phyloP scores from a whole-genome alignment of 2,329 filamentous ascomycete species.

The Phyllosticta paracitricarpa region DNA sequence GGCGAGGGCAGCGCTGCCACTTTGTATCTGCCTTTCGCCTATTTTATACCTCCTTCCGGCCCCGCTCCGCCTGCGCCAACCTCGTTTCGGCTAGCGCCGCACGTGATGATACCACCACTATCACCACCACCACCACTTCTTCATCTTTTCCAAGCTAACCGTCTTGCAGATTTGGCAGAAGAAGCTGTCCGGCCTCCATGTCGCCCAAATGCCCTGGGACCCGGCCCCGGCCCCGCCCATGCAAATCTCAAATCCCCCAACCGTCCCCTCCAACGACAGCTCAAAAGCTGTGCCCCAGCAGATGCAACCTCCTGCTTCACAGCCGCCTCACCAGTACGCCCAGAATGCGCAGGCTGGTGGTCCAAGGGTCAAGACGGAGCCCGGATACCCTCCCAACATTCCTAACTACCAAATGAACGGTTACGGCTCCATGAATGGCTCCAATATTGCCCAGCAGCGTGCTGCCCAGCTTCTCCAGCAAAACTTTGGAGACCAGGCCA shows the following conservation, averaged over 20 bases:
- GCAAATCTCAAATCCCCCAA: slow-evolving; percentile 29
- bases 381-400: slow-evolving; percentile 26
- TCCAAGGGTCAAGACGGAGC: slow-evolving; percentile 44
- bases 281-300: slow-evolving; percentile 21
- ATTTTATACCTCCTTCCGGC: slow-evolving; percentile 32
- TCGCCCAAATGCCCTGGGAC: slow-evolving; percentile 93
- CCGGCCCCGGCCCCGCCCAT: slow-evolving; percentile 59
- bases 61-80: slow-evolving; percentile 20
- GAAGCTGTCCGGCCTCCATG: slow-evolving; percentile 73
- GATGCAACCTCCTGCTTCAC: slow-evolving; percentile 16
- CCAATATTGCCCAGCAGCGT: slow-evolving; percentile 44
- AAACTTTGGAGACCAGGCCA: slow-evolving; percentile 54
- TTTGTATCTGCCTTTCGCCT: slow-evolving; percentile 24
- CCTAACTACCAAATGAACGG: slow-evolving; percentile 25
- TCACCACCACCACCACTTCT: not conserved
- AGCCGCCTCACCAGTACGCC: slow-evolving; percentile 16
- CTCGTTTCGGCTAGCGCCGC: slow-evolving; percentile 25
- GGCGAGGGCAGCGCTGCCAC: slow-evolving; percentile 8
- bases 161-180: slow-evolving; percentile 74
- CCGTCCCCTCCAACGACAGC: slow-evolving; percentile 32
- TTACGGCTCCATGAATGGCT: slow-evolving; percentile 25
- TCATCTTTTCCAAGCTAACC: not conserved
- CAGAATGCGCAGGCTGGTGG: slow-evolving; percentile 21
- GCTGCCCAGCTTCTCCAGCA: slow-evolving; percentile 42
- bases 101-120: slow-evolving; percentile 20